Percentiles rank a stretch among this genome's conserved stretches.
Evolutionary conservation across 768 basidiomycete genomes (phyloP).

Genomic region (Hebeloma cylindrosporum): DNA sequence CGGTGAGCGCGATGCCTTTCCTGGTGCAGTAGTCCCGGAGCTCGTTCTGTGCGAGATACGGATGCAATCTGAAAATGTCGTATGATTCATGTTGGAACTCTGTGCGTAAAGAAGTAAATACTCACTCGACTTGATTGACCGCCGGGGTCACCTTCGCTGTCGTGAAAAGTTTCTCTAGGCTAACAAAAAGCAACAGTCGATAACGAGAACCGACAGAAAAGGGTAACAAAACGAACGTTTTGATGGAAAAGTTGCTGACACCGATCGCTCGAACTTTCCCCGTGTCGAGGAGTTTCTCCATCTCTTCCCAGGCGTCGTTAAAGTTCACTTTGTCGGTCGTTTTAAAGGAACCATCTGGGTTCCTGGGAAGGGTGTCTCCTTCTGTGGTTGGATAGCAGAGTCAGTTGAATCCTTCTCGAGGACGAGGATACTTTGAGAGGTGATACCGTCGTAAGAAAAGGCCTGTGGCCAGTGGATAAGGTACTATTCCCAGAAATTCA

Average conservation of each 20-base stretch:
- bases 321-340: constrained; percentile 33
- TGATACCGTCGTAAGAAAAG: too few species aligned
- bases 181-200: constrained; percentile 10
- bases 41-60: constrained; percentile 50
- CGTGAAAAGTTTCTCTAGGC: constrained; percentile 40
- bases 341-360: constrained; percentile 36
- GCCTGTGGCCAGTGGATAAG: constrained; percentile 53
- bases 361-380: constrained; percentile 21
- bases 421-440: background rate
- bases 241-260: constrained; percentile 60
- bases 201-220: background rate
- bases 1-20: constrained; percentile 50
- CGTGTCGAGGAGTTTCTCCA: constrained; percentile 48
- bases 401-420: too few species aligned
- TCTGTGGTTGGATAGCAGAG: constrained; percentile 5
- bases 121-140: constrained; percentile 50
- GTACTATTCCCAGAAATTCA: too few species aligned
- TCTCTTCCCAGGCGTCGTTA: constrained; percentile 48
- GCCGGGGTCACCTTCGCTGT: constrained; percentile 45
- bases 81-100: too few species aligned
- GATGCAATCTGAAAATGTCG: constrained; percentile 40
- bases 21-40: constrained; percentile 45
- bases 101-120: background rate
- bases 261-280: constrained; percentile 53
- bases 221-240: too few species aligned